Conservation (phyloP, 176 grass and related monocot genomes). For the Oropetium thomaeum region DNA sequence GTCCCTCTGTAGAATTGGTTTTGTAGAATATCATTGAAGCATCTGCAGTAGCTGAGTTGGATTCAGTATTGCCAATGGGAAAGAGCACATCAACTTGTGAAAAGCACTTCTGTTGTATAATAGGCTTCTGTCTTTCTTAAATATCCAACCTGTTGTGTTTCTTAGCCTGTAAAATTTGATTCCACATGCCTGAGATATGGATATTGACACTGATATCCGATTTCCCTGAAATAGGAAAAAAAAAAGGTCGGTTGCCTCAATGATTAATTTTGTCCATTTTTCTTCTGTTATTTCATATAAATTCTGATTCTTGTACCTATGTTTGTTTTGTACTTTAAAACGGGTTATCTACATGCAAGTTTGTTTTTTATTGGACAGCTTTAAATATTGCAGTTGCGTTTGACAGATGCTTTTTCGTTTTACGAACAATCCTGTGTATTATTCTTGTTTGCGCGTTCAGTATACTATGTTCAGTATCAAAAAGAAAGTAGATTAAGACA, state of each 20-base stretch:
- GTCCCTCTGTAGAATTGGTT: not conserved
- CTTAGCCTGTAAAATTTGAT: conserved; percentile 29
- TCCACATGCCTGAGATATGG: not conserved
- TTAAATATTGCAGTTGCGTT: not conserved
- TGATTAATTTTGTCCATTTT: not conserved
- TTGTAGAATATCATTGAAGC: conserved; percentile 14
- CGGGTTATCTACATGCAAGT: not conserved
- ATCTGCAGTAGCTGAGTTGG: not conserved
- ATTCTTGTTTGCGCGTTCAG: not conserved
- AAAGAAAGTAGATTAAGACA: too few relatives aligned
- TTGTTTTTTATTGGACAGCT: not conserved
- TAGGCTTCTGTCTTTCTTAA: conserved; percentile 17
- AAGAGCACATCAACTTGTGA: conserved; percentile 1
- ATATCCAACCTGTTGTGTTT: not conserved
- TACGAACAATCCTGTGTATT: not conserved
- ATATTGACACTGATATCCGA: not conserved
- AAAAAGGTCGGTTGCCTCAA: not conserved
- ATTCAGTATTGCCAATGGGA: not conserved
- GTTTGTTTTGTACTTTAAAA: not conserved
- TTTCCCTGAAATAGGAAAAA: not conserved
- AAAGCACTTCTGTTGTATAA: conserved; percentile 34
- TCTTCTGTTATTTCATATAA: not conserved
- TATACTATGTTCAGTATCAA: too few relatives aligned
- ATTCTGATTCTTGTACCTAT: not conserved
- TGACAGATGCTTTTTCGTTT: not conserved